phyloP scores from a whole-genome alignment of 805 yeast genomes.

The Ogataea trehalophila region DNA sequence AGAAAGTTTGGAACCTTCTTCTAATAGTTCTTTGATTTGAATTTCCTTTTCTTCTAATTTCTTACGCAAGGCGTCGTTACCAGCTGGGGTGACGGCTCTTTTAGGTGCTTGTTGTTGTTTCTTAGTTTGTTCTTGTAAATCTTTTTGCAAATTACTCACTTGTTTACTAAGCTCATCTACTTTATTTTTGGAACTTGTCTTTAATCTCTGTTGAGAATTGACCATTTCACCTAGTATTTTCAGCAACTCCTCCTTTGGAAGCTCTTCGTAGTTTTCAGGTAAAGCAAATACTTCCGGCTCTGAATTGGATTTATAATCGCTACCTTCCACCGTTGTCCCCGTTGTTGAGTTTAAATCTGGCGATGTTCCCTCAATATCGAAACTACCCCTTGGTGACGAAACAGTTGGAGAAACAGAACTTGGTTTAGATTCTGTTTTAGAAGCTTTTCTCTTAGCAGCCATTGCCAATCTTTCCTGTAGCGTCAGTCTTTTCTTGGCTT shows the following conservation, averaged over 20 bases:
- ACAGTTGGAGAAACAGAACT: background rate
- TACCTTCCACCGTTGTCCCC: background rate
- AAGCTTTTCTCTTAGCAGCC: slow-evolving; percentile 52
- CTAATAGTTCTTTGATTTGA: slow-evolving; percentile 58
- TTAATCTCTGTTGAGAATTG: slow-evolving; percentile 3
- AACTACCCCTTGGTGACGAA: slow-evolving; percentile 1
- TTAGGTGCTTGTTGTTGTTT: slow-evolving; percentile 5
- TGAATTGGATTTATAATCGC: background rate
- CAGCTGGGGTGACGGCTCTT: slow-evolving; percentile 6
- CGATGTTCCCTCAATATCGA: background rate
- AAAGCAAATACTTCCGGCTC: slow-evolving; percentile 4
- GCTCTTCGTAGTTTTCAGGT: slow-evolving; percentile 11
- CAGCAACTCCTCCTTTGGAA: slow-evolving; percentile 11
- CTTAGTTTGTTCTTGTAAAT: slow-evolving; percentile 9
- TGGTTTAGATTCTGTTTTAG: background rate
- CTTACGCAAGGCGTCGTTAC: slow-evolving; percentile 20
- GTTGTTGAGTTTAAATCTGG: background rate
- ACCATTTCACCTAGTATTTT: slow-evolving; percentile 6
- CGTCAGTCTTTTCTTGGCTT: slow-evolving; percentile 56
- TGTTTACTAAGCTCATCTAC: slow-evolving; percentile 14
- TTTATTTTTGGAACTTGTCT: slow-evolving; percentile 1
- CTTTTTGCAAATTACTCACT: slow-evolving; percentile 27
- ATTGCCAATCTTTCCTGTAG: slow-evolving; percentile 80
- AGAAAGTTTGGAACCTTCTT: slow-evolving; percentile 73
- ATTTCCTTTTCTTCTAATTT: slow-evolving; percentile 48